Conservation (phyloP, 768 basidiomycete species). For the Dioszegia aurantiaca region DNA sequence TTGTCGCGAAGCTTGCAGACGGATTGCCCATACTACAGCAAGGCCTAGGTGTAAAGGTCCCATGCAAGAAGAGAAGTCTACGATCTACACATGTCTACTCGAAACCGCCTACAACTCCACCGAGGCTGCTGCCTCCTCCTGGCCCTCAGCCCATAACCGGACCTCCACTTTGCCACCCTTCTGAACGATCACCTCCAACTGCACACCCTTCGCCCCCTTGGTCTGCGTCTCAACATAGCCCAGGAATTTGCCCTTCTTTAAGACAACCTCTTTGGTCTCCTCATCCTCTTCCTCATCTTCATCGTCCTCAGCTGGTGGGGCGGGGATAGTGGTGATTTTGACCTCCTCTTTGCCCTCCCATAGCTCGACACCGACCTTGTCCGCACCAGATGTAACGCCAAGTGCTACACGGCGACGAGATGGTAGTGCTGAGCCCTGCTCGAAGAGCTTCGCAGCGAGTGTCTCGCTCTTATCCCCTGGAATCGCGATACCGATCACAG, state of each 20-base stretch:
- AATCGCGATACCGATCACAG: conserved; percentile 54
- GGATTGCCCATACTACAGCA: no score
- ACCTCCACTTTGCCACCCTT: conserved; percentile 37
- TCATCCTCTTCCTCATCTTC: conserved; percentile 48
- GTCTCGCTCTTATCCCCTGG: conserved; percentile 44
- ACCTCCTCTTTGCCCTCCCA: conserved; percentile 54
- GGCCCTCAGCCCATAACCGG: conserved; percentile 45
- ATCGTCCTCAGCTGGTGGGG: conserved; percentile 41
- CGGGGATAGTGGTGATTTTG: conserved; percentile 51
- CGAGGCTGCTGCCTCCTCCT: conserved; percentile 33
- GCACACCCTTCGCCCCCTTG: conserved; percentile 27
- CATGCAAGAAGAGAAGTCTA: background rate
- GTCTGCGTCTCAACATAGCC: conserved; percentile 39
- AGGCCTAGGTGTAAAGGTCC: no score
- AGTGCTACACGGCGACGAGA: conserved; percentile 53
- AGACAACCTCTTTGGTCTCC: conserved; percentile 48
- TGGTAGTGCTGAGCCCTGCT: conserved; percentile 52
- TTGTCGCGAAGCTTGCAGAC: no score
- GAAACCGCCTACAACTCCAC: conserved; percentile 27
- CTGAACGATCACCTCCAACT: conserved; percentile 46
- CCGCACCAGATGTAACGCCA: conserved; percentile 43
- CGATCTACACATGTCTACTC: background rate
- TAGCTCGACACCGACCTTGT: conserved; percentile 50
- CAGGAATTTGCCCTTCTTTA: conserved; percentile 38
- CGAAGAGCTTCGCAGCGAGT: conserved; percentile 40